Evolutionary conservation across 306 rosid genomes (phyloP), one percentile per base, ranked within the genome.

Genomic region (Benincasa hispida): DNA sequence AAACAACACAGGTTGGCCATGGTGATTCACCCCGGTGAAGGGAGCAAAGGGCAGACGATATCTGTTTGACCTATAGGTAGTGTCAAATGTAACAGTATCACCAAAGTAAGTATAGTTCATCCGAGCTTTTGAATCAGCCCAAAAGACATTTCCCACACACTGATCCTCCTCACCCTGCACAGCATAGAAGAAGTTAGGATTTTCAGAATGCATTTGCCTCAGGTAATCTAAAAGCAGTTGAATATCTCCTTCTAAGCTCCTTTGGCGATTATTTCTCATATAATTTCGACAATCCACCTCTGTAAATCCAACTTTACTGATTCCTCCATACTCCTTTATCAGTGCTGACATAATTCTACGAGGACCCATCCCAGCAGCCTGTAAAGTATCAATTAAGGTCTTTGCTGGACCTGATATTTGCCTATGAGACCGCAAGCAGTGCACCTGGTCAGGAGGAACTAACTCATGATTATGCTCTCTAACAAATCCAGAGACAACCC

Each of bases 331-430:
- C 83, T 94, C 98, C 85, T 91, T 94, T 68, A 94, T 91, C 35
- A 94, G 89, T 2, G 98, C 98, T 0, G 97, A 94, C 98, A 94
- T 94, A 70, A 94, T 91, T 85, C 96, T 87, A 10, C 98, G 92
- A 47, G 98, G 98, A 67, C 98, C 98, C 97, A 94, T 89, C 77
- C 98, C 98, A 74, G 98, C 98, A 18, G 98, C 97, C 89, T 94
- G 98, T 82, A 94, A 81, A 67, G 98, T 94, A 83, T 94, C 98
- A 42, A 94, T 94, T 74, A 94, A 86, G 0, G 97, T 94, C 88
- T 94, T 94, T 2, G 98, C 97, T 79, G 98, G 87, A 60, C 98
- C 97, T 1, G 98, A 92, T 54, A 94, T 94, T 85, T 94, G 98
- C 84, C 98, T 81, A 79, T 94, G 98, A 48, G 98, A 94, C 47